Conservation (phyloP, 2,329 filamentous ascomycete genomes). For the Alternaria ethzedia region DNA sequence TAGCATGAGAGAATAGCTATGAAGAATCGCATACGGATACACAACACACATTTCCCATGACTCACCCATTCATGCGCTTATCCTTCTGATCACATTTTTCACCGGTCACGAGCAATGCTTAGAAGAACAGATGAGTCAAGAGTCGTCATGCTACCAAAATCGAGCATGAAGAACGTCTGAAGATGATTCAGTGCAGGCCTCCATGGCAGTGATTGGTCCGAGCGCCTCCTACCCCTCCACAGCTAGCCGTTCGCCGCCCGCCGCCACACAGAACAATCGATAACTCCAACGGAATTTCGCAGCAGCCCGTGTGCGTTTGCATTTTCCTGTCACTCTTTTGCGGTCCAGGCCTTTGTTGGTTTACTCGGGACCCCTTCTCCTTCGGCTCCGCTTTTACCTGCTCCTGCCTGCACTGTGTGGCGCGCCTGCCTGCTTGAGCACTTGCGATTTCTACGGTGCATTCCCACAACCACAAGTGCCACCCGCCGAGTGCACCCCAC, state of each 20-base stretch:
- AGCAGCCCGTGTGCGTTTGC: conserved; percentile 28
- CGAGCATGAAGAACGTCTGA: not conserved
- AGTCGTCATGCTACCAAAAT: not conserved
- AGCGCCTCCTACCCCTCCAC: conserved; percentile 20
- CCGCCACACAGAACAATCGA: conserved; percentile 24
- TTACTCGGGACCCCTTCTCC: conserved; percentile 25
- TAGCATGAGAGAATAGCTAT: not conserved
- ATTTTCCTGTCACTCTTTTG: conserved; percentile 30
- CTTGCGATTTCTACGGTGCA: not conserved
- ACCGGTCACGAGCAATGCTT: not conserved
- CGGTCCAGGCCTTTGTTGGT: conserved; percentile 36
- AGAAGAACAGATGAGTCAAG: not conserved
- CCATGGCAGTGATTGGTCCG: not conserved
- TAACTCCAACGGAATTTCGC: conserved; percentile 32
- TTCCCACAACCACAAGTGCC: not conserved
- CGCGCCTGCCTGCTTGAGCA: not conserved
- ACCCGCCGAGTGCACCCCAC: not conserved
- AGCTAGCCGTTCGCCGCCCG: conserved; percentile 9
- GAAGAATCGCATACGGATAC: conserved; percentile 4
- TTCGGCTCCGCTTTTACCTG: conserved; percentile 13
- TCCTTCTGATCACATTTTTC: not conserved
- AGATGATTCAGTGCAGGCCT: not conserved
- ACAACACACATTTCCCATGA: not conserved
- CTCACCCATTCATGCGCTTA: not conserved
- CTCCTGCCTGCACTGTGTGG: not conserved